phyloP scores from a whole-genome alignment of 768 basidiomycete species.

The Coprinopsis sp. region DNA sequence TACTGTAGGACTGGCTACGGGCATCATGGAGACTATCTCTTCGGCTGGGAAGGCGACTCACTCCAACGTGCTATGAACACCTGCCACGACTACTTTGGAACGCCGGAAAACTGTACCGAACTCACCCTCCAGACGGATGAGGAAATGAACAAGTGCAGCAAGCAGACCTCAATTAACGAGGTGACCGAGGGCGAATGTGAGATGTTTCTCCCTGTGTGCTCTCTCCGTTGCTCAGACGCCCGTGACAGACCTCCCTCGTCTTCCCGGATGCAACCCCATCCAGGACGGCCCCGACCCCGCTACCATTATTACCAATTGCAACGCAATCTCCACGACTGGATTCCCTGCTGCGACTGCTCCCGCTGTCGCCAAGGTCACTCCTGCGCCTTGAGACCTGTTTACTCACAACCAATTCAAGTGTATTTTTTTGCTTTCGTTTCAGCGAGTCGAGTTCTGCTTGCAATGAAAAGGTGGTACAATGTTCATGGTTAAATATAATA shows the following conservation, averaged over 20 bases:
- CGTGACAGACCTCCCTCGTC: not conserved
- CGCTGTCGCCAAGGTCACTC: not conserved
- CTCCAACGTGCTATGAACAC: constrained; percentile 10
- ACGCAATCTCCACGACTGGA: constrained; percentile 5
- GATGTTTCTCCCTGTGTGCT: not conserved
- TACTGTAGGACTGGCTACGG: constrained; percentile 6
- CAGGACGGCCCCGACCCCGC: constrained; percentile 8
- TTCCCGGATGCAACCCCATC: constrained; percentile 10
- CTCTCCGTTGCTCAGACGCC: not conserved
- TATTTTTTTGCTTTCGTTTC: no score
- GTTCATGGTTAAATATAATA: no score
- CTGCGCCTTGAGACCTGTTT: not conserved
- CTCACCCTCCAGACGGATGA: constrained; percentile 6
- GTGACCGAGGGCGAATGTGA: constrained; percentile 8
- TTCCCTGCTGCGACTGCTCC: not conserved
- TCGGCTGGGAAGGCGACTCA: constrained; percentile 9
- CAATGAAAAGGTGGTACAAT: no score
- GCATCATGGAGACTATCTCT: constrained; percentile 9
- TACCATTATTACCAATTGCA: constrained; percentile 4
- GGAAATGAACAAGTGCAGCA: constrained; percentile 6
- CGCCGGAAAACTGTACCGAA: constrained; percentile 4
- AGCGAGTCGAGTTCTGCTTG: no score
- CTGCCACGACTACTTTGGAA: constrained; percentile 4
- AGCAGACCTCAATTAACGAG: not conserved
- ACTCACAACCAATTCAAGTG: not conserved